phyloP scores from a whole-genome alignment of 495 filamentous ascomycete genomes.

The Clohesyomyces aquaticus region DNA sequence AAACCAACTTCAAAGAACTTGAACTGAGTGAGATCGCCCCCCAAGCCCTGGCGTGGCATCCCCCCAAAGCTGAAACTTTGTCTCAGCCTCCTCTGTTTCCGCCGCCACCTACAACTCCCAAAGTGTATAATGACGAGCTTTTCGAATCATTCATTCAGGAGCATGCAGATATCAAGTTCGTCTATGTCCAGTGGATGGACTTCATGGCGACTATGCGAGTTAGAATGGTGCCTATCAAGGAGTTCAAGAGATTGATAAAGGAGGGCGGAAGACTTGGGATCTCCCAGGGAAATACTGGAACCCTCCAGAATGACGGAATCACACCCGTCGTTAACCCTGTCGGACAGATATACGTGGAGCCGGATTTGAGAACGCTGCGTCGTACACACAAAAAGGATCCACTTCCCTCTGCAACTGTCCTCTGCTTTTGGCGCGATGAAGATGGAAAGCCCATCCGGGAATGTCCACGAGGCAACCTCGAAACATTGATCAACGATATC shows the following conservation, averaged over 20 bases:
- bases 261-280: constrained; percentile 48
- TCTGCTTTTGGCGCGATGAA: constrained; percentile 59
- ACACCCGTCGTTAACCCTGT: constrained; percentile 60
- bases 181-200: constrained; percentile 80
- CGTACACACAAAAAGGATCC: constrained; percentile 40
- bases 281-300: constrained; percentile 45
- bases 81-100: constrained; percentile 20
- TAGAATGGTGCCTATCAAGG: constrained; percentile 69
- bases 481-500: constrained; percentile 35
- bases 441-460: constrained; percentile 59
- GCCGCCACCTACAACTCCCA: constrained; percentile 25
- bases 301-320: constrained; percentile 46
- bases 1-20: constrained; percentile 24
- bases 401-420: constrained; percentile 42
- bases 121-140: constrained; percentile 33
- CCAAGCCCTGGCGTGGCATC: constrained; percentile 29
- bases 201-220: constrained; percentile 71
- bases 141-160: constrained; percentile 39
- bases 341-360: constrained; percentile 51
- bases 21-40: constrained; percentile 12
- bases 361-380: constrained; percentile 43
- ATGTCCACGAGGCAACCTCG: constrained; percentile 54
- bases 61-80: not conserved
- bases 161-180: constrained; percentile 54
- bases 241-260: constrained; percentile 62